Evolutionary conservation across 139 green algal genomes (phyloP).

Genomic region (Diplosphaera chodatii): DNA sequence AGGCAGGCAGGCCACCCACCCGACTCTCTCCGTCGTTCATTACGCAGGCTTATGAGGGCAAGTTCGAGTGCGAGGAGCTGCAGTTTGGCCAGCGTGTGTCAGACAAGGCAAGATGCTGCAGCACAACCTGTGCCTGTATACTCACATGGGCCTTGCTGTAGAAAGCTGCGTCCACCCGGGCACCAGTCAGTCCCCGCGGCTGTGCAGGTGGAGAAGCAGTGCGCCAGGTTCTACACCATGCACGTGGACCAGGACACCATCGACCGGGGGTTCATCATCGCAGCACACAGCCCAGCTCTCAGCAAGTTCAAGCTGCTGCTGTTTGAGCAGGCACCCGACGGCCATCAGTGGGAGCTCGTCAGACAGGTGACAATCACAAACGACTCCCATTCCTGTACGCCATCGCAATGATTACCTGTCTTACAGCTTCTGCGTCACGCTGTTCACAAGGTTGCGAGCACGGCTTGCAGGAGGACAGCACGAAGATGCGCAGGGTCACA

Average conservation of each 20-base stretch:
- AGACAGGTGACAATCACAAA: not conserved
- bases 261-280: slow-evolving; percentile 15
- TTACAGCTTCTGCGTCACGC: too few relatives aligned
- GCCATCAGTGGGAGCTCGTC: slow-evolving; percentile 12
- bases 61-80: not conserved
- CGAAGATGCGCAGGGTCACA: slow-evolving; percentile 3
- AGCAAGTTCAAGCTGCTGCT: slow-evolving; percentile 30
- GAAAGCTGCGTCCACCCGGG: too few relatives aligned
- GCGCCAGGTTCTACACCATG: slow-evolving; percentile 8
- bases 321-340: slow-evolving; percentile 11
- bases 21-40: too few relatives aligned
- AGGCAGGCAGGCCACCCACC: too few relatives aligned
- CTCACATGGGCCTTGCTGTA: too few relatives aligned
- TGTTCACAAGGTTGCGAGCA: too few relatives aligned
- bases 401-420: too few relatives aligned
- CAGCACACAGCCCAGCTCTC: slow-evolving; percentile 3
- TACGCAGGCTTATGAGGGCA: not conserved
- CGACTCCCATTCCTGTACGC: too few relatives aligned
- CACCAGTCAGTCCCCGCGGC: too few relatives aligned
- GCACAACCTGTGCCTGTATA: not conserved
- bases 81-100: not conserved
- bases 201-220: slow-evolving; percentile 20
- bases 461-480: slow-evolving; percentile 18
- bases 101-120: not conserved
- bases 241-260: slow-evolving; percentile 12